Base-by-base conservation (phyloP, 495 filamentous ascomycete genomes). In the Penicillium simplicissimum region DNA sequence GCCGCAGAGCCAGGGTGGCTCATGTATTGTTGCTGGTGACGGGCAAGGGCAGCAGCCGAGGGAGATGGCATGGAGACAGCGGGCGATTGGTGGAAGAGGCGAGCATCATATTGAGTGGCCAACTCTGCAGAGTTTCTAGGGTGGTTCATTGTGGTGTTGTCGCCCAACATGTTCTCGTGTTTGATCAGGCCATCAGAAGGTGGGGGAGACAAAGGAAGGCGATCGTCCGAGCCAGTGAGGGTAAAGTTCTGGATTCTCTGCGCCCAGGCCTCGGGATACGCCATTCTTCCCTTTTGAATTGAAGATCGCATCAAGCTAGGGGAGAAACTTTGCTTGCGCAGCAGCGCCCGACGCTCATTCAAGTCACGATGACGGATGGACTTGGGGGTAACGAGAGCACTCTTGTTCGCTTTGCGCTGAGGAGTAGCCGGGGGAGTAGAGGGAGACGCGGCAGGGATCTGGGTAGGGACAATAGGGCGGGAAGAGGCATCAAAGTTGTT, bases 341-440 rank as follows among this genome's bases (percentile, higher is more conserved):
- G 31, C 31, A 74, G 37, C 31, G 66, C 63, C 42, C 72, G 74
- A 38, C 73, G 75, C 63, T 76, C 77, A 77, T 76, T 76, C 52
- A 70, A 64, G 45, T 79, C 74, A 40, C 74, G 74, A 68, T 74
- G 77, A 62, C 73, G 73, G 58, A 76, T 78, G 45, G 73, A 69
- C 49, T 80, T 79, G 51, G 76, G 75, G 40, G 77, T 80, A 58
- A 75, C 57, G 38, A 77, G 59, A 56, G 72, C 75, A 58, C 70
- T 76, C 53, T 76, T 76, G 35, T 66, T 67, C 36, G 54, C 49
- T 62, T 77, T 78, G 52, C 72, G 72, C 49, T 70, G 72, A 19
- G 79, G 79, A 56, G 76, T 81, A 60, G 70, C 62, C 45, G 76
- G 78, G 37, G 78, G 78, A 49, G 78, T 79, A n/a, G 77, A 76